phyloP scores from a whole-genome alignment of 192 early-diverging fungal species.

The Chytriomyces hyalinus region DNA sequence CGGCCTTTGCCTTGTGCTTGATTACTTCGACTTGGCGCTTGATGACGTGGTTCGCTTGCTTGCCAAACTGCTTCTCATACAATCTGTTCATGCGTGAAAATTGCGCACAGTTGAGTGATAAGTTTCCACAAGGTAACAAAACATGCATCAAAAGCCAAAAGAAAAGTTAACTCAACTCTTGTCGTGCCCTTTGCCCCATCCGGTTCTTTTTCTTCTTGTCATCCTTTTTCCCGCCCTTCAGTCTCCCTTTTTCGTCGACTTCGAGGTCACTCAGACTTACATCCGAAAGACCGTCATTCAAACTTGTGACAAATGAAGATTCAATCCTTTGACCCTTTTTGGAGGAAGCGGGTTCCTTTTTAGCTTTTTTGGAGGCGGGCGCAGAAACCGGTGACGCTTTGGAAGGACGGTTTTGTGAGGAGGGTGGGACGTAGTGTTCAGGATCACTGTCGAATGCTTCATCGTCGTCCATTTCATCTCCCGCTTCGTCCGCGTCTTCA shows the following conservation, averaged over 20 bases:
- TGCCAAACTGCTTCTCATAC: slow-evolving; percentile 46
- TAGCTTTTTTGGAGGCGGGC: not conserved
- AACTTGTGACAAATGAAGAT: slow-evolving; percentile 18
- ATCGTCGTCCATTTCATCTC: slow-evolving; percentile 3
- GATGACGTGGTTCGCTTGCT: slow-evolving; percentile 46
- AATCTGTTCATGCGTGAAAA: slow-evolving; percentile 25
- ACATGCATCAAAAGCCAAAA: not conserved
- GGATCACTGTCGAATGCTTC: slow-evolving; percentile 7
- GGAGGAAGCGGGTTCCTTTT: not conserved
- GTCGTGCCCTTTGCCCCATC: slow-evolving; percentile 47
- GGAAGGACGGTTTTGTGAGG: not conserved
- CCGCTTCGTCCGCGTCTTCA: slow-evolving; percentile 10
- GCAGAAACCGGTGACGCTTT: not conserved
- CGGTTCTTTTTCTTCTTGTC: slow-evolving; percentile 49
- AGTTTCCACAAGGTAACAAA: slow-evolving; percentile 9
- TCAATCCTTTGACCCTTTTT: slow-evolving; percentile 8
- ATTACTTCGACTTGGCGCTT: slow-evolving; percentile 22
- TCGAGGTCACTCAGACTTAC: slow-evolving; percentile 24
- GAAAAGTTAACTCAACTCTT: slow-evolving; percentile 41
- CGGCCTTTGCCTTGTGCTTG: slow-evolving; percentile 10
- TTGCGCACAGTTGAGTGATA: too few species aligned
- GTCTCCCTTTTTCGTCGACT: slow-evolving; percentile 9
- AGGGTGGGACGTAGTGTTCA: slow-evolving; percentile 20
- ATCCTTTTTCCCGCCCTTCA: not conserved
- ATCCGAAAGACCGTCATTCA: slow-evolving; percentile 24